phyloP scores from a whole-genome alignment of 306 rosid species.

The Trichosanthes truncata region DNA sequence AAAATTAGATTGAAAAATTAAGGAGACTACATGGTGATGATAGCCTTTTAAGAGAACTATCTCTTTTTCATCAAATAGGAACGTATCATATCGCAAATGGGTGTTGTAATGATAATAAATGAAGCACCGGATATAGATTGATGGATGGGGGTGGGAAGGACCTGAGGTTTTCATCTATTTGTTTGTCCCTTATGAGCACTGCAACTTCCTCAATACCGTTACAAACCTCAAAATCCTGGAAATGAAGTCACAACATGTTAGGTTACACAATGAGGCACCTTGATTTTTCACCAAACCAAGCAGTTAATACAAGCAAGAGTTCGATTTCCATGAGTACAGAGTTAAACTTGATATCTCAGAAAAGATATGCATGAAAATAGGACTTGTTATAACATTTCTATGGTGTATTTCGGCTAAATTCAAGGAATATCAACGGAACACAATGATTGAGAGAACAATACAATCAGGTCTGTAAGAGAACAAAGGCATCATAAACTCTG shows the following conservation, averaged over 20 bases:
- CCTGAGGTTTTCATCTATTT: slow-evolving; percentile 91
- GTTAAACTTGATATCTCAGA: background rate
- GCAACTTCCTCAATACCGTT: slow-evolving; percentile 86
- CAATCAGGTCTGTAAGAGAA: background rate
- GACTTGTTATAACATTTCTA: background rate
- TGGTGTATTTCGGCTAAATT: background rate
- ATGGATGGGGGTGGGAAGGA: slow-evolving; percentile 6
- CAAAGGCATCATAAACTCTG: background rate
- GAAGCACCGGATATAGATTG: background rate
- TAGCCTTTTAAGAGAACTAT: background rate
- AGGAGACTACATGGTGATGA: background rate
- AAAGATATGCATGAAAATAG: background rate
- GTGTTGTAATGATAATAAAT: background rate
- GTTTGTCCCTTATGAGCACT: slow-evolving; percentile 71
- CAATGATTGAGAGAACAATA: background rate
- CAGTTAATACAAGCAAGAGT: background rate
- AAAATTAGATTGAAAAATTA: background rate
- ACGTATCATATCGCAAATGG: background rate
- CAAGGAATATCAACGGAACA: background rate
- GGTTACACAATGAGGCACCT: background rate
- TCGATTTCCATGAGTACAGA: background rate
- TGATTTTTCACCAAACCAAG: background rate
- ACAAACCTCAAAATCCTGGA: slow-evolving; percentile 70
- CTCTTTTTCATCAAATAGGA: background rate
- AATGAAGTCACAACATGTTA: background rate